A percentile compares a stretch with the other conserved stretches of the same genome.
phyloP scores from a whole-genome alignment of 768 basidiomycete species.

The Termitomyces heimii region DNA sequence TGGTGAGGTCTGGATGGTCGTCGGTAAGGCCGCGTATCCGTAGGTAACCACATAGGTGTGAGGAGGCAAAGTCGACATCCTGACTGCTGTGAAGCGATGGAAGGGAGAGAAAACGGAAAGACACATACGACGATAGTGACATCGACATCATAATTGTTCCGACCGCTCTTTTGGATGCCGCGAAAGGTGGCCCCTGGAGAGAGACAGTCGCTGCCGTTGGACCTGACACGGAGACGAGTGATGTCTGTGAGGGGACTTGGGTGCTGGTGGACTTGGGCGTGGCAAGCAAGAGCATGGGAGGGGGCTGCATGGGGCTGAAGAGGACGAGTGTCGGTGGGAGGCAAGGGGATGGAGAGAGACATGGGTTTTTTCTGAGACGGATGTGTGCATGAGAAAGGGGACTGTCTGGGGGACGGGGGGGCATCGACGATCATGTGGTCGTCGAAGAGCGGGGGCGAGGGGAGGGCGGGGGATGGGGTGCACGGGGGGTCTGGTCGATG shows the following conservation, averaged over 20 bases:
- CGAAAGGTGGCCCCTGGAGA: conserved; percentile 87
- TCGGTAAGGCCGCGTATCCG: conserved; percentile 90
- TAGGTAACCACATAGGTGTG: conserved; percentile 87
- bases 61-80: conserved; percentile 87
- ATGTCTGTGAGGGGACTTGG: conserved; percentile 65
- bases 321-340: conserved; percentile 9
- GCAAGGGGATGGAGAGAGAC: conserved; percentile 17
- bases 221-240: conserved; percentile 67
- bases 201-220: conserved; percentile 69
- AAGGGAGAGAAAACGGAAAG: conserved; percentile 9
- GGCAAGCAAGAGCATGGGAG: conserved; percentile 14
- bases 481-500: conserved; percentile 22
- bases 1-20: conserved; percentile 93
- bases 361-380: conserved; percentile 15
- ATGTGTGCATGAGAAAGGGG: no score
- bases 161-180: conserved; percentile 91
- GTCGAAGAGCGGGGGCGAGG: conserved; percentile 19
- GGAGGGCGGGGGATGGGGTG: conserved; percentile 16
- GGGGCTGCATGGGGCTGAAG: conserved; percentile 12
- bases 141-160: conserved; percentile 91
- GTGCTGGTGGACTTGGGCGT: conserved; percentile 13
- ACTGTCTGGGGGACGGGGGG: background rate
- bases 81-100: conserved; percentile 6
- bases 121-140: conserved; percentile 84
- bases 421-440: conserved; percentile 30